Percentiles rank a stretch among this genome's conserved stretches.
These are phyloP conservation scores for Picochlorum sp. DNA, from an alignment of 139 green algal species.

Conservation along the genomic window DNA sequence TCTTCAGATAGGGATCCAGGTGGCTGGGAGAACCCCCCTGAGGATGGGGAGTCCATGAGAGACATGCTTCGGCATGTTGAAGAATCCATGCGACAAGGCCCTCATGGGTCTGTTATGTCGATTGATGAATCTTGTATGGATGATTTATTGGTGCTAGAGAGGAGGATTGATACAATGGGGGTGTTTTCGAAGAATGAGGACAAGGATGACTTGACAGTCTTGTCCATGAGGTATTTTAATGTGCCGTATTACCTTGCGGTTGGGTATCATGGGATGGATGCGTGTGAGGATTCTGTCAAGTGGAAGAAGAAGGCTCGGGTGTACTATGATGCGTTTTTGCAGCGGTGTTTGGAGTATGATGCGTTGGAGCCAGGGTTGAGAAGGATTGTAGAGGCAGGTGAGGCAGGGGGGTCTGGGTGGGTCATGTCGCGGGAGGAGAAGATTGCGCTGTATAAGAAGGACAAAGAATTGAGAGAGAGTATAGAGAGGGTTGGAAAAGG, in stretches of 20 bases:
- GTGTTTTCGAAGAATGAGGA: conserved; percentile 75
- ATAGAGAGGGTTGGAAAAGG: background rate
- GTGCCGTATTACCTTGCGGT: conserved; percentile 33
- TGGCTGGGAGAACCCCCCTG: too few relatives aligned
- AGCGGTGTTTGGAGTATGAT: conserved; percentile 8
- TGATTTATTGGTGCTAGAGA: too few relatives aligned
- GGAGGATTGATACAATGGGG: conserved; percentile 1
- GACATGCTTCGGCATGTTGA: too few relatives aligned
- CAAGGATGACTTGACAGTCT: conserved; percentile 53
- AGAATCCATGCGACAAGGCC: too few relatives aligned
- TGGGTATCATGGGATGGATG: conserved; percentile 3
- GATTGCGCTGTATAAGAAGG: conserved; percentile 53
- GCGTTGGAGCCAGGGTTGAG: conserved; percentile 46
- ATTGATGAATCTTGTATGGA: too few relatives aligned
- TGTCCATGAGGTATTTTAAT: conserved; percentile 56
- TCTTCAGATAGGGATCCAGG: too few relatives aligned
- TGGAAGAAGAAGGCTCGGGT: background rate
- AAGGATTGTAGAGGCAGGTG: background rate
- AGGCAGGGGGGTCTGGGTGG: too few relatives aligned
- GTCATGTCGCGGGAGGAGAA: conserved; percentile 25
- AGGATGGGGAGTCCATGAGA: too few relatives aligned
- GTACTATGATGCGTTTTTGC: conserved; percentile 13
- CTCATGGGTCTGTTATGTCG: too few relatives aligned
- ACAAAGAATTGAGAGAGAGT: conserved; percentile 28
- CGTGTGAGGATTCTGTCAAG: background rate